phyloP scores from a whole-genome alignment of 176 grass and related monocot species.

The Cenchrus fungigraminus region DNA sequence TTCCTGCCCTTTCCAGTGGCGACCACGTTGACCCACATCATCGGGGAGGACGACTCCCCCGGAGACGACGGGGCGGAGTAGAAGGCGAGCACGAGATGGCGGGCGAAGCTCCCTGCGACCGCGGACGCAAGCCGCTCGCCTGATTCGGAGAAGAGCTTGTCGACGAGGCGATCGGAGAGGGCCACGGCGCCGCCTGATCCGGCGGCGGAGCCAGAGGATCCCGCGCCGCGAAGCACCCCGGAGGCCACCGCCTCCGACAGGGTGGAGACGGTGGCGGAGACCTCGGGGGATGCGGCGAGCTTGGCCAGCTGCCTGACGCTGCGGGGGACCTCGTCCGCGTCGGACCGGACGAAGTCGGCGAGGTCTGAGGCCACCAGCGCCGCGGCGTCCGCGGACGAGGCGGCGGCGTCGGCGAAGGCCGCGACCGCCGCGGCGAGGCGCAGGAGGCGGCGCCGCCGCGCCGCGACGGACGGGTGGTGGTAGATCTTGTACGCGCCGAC shows the following conservation, averaged over 20 bases:
- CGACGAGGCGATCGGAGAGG: slow-evolving; percentile 72
- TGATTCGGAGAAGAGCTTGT: slow-evolving; percentile 78
- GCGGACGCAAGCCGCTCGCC: slow-evolving; percentile 71
- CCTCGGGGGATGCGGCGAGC: slow-evolving; percentile 74
- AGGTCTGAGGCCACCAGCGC: slow-evolving; percentile 78
- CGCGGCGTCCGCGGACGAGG: slow-evolving; percentile 61
- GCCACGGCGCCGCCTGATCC: neutral
- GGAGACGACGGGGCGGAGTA: slow-evolving; percentile 42
- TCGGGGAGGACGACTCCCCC: slow-evolving; percentile 31
- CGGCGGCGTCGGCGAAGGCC: slow-evolving; percentile 63
- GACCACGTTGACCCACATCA: slow-evolving; percentile 68
- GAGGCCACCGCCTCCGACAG: slow-evolving; percentile 65
- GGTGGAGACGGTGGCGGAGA: slow-evolving; percentile 55
- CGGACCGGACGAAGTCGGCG: slow-evolving; percentile 71
- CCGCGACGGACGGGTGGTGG: slow-evolving; percentile 74
- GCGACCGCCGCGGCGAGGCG: slow-evolving; percentile 58
- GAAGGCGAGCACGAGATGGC: slow-evolving; percentile 63
- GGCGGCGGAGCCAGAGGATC: slow-evolving; percentile 29
- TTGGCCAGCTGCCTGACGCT: slow-evolving; percentile 81
- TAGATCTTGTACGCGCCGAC: slow-evolving; percentile 84
- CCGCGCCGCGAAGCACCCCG: slow-evolving; percentile 51
- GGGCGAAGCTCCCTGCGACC: slow-evolving; percentile 77
- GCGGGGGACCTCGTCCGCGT: slow-evolving; percentile 67
- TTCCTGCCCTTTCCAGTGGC: slow-evolving; percentile 55
- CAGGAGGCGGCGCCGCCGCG: slow-evolving; percentile 53